Conservation (phyloP, 305 asterid genomes). For the Fraxinus velutina region DNA sequence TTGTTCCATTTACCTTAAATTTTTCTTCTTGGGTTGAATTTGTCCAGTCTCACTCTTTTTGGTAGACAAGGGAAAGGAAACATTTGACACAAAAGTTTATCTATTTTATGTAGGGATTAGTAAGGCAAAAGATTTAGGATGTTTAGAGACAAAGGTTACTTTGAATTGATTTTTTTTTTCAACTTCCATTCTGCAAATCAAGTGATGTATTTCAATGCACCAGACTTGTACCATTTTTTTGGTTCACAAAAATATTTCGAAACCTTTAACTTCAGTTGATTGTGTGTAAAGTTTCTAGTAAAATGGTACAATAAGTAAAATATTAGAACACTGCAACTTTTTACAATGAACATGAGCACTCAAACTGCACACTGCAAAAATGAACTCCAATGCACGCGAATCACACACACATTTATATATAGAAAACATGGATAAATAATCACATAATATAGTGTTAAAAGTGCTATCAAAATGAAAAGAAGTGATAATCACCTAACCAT, state of each 20-base stretch:
- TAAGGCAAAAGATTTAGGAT: constrained; percentile 4
- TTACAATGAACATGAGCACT: not conserved
- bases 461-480: not conserved
- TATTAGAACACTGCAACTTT: not conserved
- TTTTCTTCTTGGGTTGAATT: not conserved
- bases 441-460: not conserved
- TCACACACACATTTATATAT: not conserved
- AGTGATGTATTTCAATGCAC: too few relatives aligned
- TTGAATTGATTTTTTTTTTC: not conserved
- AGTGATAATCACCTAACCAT: not conserved
- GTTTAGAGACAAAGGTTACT: too few relatives aligned
- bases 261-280: not conserved
- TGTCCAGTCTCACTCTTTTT: not conserved
- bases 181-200: too few relatives aligned
- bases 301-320: not conserved
- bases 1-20: not conserved
- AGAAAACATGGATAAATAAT: not conserved
- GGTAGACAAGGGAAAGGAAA: not conserved
- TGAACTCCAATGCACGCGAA: not conserved
- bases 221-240: too few relatives aligned
- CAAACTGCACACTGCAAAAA: not conserved
- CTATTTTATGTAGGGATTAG: constrained; percentile 16
- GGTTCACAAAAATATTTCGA: not conserved
- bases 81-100: constrained; percentile 18
- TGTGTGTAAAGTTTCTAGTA: not conserved